Conservation (phyloP, 2,329 filamentous ascomycete species). For the Neobulgaria alba region DNA sequence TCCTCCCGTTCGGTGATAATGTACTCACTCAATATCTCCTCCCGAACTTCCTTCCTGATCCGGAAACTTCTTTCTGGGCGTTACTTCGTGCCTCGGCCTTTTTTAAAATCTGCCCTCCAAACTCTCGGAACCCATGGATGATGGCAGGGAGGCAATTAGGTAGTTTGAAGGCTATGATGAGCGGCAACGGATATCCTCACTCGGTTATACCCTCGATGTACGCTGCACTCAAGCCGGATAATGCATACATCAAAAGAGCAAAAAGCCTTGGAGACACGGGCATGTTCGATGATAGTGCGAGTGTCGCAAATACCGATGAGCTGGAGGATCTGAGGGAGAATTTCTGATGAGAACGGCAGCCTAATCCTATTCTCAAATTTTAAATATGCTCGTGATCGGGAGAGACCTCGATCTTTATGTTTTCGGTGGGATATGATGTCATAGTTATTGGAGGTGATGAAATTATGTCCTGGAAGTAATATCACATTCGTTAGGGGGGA, state of each 20-base stretch:
- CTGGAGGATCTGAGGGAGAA: slow-evolving; percentile 2
- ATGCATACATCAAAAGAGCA: neutral
- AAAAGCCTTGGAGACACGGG: neutral
- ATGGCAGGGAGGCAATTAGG: slow-evolving; percentile 1
- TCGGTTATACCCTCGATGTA: slow-evolving; percentile 2
- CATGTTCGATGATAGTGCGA: neutral
- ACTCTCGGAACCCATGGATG: neutral
- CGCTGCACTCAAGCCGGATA: slow-evolving; percentile 3
- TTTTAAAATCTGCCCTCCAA: neutral
- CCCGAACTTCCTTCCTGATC: neutral
- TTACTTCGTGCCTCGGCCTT: neutral
- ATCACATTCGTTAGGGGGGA: too few species aligned
- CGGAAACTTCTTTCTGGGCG: neutral
- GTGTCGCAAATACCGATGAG: slow-evolving; percentile 2
- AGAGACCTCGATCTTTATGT: too few species aligned
- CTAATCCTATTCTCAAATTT: too few species aligned
- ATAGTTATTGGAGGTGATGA: too few species aligned
- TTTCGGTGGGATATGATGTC: too few species aligned
- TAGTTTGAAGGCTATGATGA: neutral
- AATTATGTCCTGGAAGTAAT: too few species aligned
- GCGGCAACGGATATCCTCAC: neutral
- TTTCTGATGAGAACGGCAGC: neutral
- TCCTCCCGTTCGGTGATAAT: slow-evolving; percentile 18
- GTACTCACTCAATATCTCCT: slow-evolving; percentile 14
- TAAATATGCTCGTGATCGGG: too few species aligned